Evolutionary conservation across 768 basidiomycete species (phyloP), one percentile per base, ranked within the genome.

Genomic region (Sarcomyxa edulis): DNA sequence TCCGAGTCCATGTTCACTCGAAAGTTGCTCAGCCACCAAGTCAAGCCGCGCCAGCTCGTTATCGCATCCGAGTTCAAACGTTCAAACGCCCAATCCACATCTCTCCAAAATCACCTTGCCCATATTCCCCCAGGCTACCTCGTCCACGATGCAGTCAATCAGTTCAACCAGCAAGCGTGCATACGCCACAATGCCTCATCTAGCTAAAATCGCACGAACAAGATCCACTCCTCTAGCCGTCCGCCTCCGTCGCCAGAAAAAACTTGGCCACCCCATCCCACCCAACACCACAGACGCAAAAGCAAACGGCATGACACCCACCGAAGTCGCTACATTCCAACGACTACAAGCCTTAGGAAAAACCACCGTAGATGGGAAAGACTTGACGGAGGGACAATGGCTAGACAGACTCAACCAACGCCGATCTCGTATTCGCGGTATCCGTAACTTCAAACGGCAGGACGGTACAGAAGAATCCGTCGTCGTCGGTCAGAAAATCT

Each of bases 401-500:
- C 55, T 81, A 27, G 64, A 67, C 40, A 55, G 60, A 32, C 60
- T 80, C 42, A 76, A 84, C 54, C 60, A 63, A 18, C 70, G 73
- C 23, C 72, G 85, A 42, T 68, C 72, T 22, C 76, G 86, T 14
- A 54, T 88, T 35, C 86, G 86, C 48, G 87, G 87, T 58, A 60
- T 81, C 46, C 63, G 63, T 37, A 61, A 59, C 21, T 62, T 64
- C 26, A 58, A 63, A 43, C 56, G 55, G 27, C 48, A 57, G 10
- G 71, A 69, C 11, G 61, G 69, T 27, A 51, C 42, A 22, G 51
- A 57, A 32, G 64, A 72, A 33, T 64, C 66, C 7, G 64, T 72
- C 47, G 74, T 91, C 38, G 73, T 90, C 39, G 93, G 87, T 38
- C 79, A 84, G 50, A 79, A 78, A 46, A 71, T 96, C 16, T 96